Evolutionary conservation across 2,329 filamentous ascomycete genomes (phyloP), one percentile per base, ranked within the genome.

Genomic region (Neofusicoccum parvum): DNA sequence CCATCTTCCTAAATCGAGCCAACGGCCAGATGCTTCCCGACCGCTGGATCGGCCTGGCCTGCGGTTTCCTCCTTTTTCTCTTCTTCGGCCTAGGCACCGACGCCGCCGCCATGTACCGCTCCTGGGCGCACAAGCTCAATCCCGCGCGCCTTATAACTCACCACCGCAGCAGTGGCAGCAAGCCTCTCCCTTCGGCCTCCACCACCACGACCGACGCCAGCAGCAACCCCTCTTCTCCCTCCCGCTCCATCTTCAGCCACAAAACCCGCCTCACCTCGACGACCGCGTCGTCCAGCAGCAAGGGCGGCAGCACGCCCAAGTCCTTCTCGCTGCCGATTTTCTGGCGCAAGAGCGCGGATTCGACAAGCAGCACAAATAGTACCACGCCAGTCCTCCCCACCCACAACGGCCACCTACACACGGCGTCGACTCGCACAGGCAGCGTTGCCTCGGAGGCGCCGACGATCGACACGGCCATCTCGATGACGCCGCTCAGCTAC

Each of bases 41-140:
- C 71, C 82, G 84, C 36, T 91, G 86, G 86, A 79, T 85, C 20
- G 82, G 85, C 53, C 77, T 89, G 10, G 80, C 72, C 0, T 78
- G 82, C 3, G 86, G 85, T 0, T 81, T 85, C 66, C 66, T 87
- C 32, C 75, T 87, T 12, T 90, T 90, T 71, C 62, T 84, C n/a
- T 85, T 88, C 70, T 90, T 90, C 69, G 88, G 89, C 9, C 83
- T 87, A 15, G 88, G 88, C 36, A 79, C 78, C 32, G 88, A 91
- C 70, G 88, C 88, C 0, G 77, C 80, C 3, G 77, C 79, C 27
- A 83, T 86, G 74, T 89, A 89, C 71, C 79, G 78, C 62, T 73
- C 75, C 3, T 78, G 80, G 65, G 70, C 84, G 50, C 67, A 78
- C 27, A 74, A 72, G n/a, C 56, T 83, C 32, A 82, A 82, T 0